Conservation (phyloP, 2,329 filamentous ascomycete genomes). For the Monosporascus sp. region DNA sequence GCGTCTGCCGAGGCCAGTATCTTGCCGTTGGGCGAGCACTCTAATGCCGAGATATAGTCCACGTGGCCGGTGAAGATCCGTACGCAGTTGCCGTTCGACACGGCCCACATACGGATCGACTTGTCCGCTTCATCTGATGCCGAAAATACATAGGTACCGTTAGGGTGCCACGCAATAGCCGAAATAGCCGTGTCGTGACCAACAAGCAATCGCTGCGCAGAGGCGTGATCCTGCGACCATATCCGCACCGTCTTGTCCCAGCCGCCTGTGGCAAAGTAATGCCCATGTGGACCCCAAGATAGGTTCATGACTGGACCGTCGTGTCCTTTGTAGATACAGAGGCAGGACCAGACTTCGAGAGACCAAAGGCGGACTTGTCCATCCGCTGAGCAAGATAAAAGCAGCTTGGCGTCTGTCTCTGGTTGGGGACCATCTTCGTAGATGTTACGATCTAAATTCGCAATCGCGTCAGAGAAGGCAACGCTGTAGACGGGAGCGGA, state of each 20-base stretch:
- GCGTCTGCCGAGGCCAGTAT: conserved; percentile 87
- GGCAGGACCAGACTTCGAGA: conserved; percentile 82
- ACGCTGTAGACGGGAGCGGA: conserved; percentile 85
- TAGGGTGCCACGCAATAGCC: conserved; percentile 87
- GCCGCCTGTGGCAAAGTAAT: conserved; percentile 86
- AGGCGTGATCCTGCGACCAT: conserved; percentile 90
- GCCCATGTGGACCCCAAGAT: conserved; percentile 85
- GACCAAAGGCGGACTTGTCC: conserved; percentile 90
- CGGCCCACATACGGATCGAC: conserved; percentile 94
- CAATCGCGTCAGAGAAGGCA: conserved; percentile 73
- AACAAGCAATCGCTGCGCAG: conserved; percentile 79
- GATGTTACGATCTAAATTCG: conserved; percentile 42
- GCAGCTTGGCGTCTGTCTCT: conserved; percentile 61
- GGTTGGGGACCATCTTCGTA: conserved; percentile 43
- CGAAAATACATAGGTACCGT: conserved; percentile 89
- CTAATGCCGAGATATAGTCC: conserved; percentile 77
- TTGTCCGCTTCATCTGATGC: conserved; percentile 80
- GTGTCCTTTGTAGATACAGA: conserved; percentile 92
- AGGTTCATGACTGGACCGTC: conserved; percentile 85
- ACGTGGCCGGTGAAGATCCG: conserved; percentile 89
- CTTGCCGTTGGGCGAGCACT: conserved; percentile 83
- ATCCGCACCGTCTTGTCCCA: conserved; percentile 87
- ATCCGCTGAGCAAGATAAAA: conserved; percentile 84
- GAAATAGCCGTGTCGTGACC: conserved; percentile 95
- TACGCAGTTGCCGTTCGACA: conserved; percentile 81